Conservation (phyloP, 306 rosid genomes). For the Pueraria montana region DNA sequence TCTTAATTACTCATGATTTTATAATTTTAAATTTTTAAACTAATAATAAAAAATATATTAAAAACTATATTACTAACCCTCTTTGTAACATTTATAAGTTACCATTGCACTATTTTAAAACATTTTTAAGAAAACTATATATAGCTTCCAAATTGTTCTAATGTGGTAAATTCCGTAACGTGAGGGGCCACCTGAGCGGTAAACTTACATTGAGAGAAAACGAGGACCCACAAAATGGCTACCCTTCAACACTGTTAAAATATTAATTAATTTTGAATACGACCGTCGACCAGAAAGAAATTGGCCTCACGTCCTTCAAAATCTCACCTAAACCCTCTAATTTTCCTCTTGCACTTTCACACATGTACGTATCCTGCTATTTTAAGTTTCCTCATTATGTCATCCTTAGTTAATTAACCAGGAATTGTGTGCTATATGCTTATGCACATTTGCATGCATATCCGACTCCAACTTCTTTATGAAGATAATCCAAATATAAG, state of each 20-base stretch:
- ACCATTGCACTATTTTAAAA: too few species aligned
- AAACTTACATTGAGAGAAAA: neutral
- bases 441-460: neutral
- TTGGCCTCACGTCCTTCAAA: slow-evolving; percentile 36
- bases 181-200: neutral
- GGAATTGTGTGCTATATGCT: neutral
- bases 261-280: neutral
- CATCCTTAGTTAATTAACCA: neutral
- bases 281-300: neutral
- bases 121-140: too few species aligned
- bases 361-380: neutral
- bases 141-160: too few species aligned
- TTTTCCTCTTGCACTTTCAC: neutral
- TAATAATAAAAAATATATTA: too few species aligned
- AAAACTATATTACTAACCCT: too few species aligned
- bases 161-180: neutral
- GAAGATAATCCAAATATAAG: neutral
- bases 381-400: neutral
- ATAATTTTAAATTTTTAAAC: too few species aligned
- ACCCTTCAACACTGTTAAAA: neutral
- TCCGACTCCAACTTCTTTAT: neutral
- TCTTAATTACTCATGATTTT: too few species aligned
- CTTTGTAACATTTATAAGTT: too few species aligned
- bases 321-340: neutral
- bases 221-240: neutral